Conservation (phyloP, 495 filamentous ascomycete species). For the Xylaria castorea region DNA sequence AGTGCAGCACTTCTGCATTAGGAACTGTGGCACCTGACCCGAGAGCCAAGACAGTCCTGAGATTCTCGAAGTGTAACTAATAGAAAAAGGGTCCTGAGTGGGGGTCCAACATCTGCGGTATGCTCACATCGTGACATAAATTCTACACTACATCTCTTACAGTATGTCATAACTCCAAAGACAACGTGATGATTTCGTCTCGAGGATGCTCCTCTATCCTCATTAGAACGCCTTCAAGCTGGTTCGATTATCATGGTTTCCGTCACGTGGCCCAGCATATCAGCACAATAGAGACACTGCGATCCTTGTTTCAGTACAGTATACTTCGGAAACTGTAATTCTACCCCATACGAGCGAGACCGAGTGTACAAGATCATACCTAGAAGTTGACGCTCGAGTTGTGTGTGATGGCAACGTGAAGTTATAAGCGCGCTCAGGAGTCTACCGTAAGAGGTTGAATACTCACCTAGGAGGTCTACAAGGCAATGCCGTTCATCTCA, state of each 20-base stretch:
- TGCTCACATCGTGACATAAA: neutral
- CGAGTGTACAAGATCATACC: neutral
- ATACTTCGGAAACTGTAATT: neutral
- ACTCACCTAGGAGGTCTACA: neutral
- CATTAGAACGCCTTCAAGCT: neutral
- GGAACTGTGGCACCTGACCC: conserved; percentile 1
- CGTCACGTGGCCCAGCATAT: neutral
- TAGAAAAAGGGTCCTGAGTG: neutral
- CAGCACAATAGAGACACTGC: neutral
- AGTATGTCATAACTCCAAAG: neutral
- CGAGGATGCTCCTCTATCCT: neutral
- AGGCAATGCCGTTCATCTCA: neutral
- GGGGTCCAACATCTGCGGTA: neutral
- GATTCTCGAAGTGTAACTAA: neutral
- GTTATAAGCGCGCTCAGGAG: neutral
- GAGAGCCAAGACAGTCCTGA: neutral
- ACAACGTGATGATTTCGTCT: neutral
- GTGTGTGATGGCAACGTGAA: neutral
- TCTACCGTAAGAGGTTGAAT: neutral
- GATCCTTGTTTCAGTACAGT: neutral
- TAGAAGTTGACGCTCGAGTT: neutral
- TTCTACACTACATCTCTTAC: neutral
- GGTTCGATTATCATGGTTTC: neutral
- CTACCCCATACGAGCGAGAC: neutral
- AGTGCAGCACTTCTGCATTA: neutral